Evolutionary conservation across 768 basidiomycete genomes (phyloP).

Genomic region (Pleurotus eryngii): DNA sequence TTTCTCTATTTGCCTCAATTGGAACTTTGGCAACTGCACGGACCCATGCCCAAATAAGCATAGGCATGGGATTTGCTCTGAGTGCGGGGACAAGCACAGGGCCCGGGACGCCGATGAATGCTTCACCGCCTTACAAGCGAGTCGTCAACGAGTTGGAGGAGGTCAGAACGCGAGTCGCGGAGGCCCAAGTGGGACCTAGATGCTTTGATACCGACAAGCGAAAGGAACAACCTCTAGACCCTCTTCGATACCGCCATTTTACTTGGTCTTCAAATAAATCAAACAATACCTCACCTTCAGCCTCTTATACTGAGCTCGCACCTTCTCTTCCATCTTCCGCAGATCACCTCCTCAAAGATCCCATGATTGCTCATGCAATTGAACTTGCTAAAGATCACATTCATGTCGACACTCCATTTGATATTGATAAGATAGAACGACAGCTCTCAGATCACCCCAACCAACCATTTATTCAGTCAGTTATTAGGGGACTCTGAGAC

Average conservation of each 20-base stretch:
- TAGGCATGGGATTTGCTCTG: conserved; percentile 12
- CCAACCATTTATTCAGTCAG: conserved; percentile 21
- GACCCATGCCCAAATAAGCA: conserved; percentile 11
- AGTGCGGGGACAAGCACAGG: conserved; percentile 10
- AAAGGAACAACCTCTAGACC: neutral
- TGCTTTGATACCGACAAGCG: neutral
- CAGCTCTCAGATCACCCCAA: conserved; percentile 24
- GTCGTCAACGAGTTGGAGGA: neutral
- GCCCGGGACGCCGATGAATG: conserved; percentile 9
- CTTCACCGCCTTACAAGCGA: neutral
- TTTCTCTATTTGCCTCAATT: conserved; percentile 11
- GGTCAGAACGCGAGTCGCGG: neutral
- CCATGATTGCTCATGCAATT: neutral
- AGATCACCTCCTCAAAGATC: neutral
- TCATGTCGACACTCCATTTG: conserved; percentile 20
- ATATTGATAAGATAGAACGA: conserved; percentile 16
- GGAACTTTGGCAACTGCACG: conserved; percentile 11
- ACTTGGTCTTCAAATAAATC: neutral
- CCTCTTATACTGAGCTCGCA: neutral
- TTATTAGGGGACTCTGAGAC: conserved; percentile 16
- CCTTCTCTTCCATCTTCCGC: neutral
- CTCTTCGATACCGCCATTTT: neutral
- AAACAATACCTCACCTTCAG: neutral
- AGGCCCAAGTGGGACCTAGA: conserved; percentile 5
- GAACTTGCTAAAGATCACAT: conserved; percentile 10